Percentiles rank a stretch among this genome's conserved stretches.
Evolutionary conservation across 176 grass and related monocot genomes (phyloP).

Genomic region (Avena atlantica): DNA sequence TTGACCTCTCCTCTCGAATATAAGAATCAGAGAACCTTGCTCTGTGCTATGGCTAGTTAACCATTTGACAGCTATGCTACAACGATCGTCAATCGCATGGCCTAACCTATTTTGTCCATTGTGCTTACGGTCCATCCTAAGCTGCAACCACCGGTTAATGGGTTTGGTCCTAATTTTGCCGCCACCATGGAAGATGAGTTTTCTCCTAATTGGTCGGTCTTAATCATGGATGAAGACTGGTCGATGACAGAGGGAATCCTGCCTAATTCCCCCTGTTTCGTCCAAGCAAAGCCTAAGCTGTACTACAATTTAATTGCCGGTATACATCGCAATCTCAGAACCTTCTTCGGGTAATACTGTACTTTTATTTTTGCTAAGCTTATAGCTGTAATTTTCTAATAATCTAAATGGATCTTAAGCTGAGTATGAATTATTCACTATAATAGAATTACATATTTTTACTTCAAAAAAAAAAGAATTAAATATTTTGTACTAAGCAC

Average conservation of each 20-base stretch:
- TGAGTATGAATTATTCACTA: neutral
- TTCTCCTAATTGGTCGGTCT: neutral
- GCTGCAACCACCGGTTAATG: conserved; percentile 14
- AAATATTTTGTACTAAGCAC: no score
- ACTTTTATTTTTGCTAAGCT: neutral
- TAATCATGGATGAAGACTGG: conserved; percentile 38
- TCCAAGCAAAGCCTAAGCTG: conserved; percentile 14
- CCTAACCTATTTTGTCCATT: conserved; percentile 27
- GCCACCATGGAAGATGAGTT: neutral
- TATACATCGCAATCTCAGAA: conserved; percentile 35
- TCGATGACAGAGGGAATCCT: conserved; percentile 10
- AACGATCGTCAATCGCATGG: neutral
- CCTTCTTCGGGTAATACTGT: neutral
- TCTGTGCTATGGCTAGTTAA: neutral
- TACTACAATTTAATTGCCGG: neutral
- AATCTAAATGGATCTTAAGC: neutral
- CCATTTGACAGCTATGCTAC: conserved; percentile 26
- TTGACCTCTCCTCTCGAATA: conserved; percentile 8
- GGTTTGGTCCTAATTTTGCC: conserved; percentile 31
- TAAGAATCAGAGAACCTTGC: conserved; percentile 19
- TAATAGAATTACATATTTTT: neutral
- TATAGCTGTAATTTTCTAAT: neutral
- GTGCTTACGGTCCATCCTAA: conserved; percentile 24
- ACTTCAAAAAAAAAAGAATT: neutral
- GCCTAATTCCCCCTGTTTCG: conserved; percentile 14